Evolutionary conservation across 2,329 filamentous ascomycete genomes (phyloP).

Genomic region (Penicillium thymicola): DNA sequence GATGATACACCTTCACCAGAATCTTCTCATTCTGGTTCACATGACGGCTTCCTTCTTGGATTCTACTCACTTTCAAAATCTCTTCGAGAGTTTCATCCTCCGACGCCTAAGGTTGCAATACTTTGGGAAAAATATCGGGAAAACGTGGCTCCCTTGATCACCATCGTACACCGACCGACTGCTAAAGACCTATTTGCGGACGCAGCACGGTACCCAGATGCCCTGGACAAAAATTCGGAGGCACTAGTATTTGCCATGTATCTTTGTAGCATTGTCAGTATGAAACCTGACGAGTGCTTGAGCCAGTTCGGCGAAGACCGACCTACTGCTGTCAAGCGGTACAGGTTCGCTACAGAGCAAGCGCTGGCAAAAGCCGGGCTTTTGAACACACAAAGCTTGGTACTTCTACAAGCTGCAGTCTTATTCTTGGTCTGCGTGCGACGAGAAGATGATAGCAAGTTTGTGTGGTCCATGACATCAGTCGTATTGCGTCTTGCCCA

Average conservation of each 20-base stretch:
- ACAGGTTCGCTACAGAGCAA: slow-evolving; percentile 63
- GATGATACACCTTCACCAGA: slow-evolving; percentile 51
- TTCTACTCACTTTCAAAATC: slow-evolving; percentile 57
- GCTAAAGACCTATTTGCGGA: slow-evolving; percentile 51
- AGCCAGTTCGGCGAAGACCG: slow-evolving; percentile 53
- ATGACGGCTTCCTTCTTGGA: slow-evolving; percentile 61
- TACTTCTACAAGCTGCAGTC: slow-evolving; percentile 61
- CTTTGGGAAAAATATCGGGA: slow-evolving; percentile 60
- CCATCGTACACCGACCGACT: slow-evolving; percentile 57
- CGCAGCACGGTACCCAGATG: slow-evolving; percentile 49
- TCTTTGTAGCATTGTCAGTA: slow-evolving; percentile 51
- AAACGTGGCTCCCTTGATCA: slow-evolving; percentile 60
- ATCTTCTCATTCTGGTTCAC: slow-evolving; percentile 41
- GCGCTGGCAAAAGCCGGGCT: slow-evolving; percentile 62
- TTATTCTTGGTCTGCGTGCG: slow-evolving; percentile 56
- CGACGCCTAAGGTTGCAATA: slow-evolving; percentile 47
- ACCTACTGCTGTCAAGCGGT: slow-evolving; percentile 49
- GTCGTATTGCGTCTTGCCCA: slow-evolving; percentile 43
- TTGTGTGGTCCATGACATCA: slow-evolving; percentile 44
- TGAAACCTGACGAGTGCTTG: slow-evolving; percentile 42
- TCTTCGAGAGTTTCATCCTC: slow-evolving; percentile 56
- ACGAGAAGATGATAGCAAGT: slow-evolving; percentile 41
- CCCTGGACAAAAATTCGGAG: slow-evolving; percentile 53
- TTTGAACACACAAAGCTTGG: slow-evolving; percentile 59
- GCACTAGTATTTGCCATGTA: slow-evolving; percentile 62